Base-by-base conservation (phyloP, 2,329 filamentous ascomycete species). In the Botrytis byssoidea region DNA sequence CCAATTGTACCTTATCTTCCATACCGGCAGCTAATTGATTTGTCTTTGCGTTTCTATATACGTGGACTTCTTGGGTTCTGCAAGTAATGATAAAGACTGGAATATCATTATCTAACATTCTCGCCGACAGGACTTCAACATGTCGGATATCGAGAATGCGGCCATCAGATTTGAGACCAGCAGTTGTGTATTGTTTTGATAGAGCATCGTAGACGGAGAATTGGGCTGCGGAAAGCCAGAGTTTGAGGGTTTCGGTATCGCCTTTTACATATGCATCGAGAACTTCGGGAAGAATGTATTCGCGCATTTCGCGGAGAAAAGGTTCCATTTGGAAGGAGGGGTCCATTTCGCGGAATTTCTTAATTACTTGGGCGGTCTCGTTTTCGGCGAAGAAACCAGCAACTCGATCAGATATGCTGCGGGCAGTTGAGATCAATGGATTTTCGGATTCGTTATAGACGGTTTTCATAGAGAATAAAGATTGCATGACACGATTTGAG, bases 321-420 rank as follows among this genome's bases (percentile, higher is more conserved):
- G 94, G 93, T 83, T 99, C 96, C 78, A 97, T 89, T 82, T 98
- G 94, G 87, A 99, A 99, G 77, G 88, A 88, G 8, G 96, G 95
- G 79, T 99, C 96, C 90, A 98, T 98, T 79, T 95, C 89, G 65
- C 95, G 91, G 87, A 99, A 97, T 83, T 95, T 97, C 86, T 98
- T 98, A 85, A 98, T 97, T 51, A 99, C 96, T 88, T 92, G 92
- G 44, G 96, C 96, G 0, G 94, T 98, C 85, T 99, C 96, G 83
- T 98, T 99, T 83, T 99, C 96, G 75, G 96, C 96, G 78, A 99
- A 99, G 85, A 98, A 99, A 42, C 96, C 94, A 65, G 93, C 94
- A 57, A 99, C 90, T 74, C 92, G 90, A 83, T 99, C 96, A 46
- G 95, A 95, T 78, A 99, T 97, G 82, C 93, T 94, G 81, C 96